Evolutionary conservation across 2,329 filamentous ascomycete genomes (phyloP), one percentile per base, ranked within the genome.

Genomic region (Xylaria arbuscula): DNA sequence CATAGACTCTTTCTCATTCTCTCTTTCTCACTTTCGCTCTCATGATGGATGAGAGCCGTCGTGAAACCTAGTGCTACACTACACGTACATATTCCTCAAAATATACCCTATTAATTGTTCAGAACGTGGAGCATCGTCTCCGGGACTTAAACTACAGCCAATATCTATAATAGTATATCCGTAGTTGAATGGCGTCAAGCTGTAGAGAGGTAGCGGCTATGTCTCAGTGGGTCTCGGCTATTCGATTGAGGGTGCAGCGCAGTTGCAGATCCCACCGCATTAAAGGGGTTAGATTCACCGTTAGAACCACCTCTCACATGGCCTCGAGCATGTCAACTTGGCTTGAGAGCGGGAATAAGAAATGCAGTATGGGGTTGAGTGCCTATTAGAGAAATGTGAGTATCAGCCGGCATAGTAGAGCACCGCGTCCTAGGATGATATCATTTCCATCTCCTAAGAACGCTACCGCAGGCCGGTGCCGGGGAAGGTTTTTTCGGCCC

Each of bases 61-160:
- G n/a, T 63, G 32, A 22, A 60, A 68, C 19, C 54, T 66, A 56
- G 50, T 57, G 48, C 32, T 63, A 50, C 50, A n/a, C n/a, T n/a
- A n/a, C 54, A 28, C 59, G 66, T 70, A 70, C 58, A 68, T 68
- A 70, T 62, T 62, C 57, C 50, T 66, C 56, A 48, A 67, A 66
- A 60, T 70, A 70, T 68, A 70, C 66, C 68, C 68, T 55, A 8
- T 58, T 61, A 28, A 28, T 66, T 63, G 28, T 58, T 58, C 22
- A 9, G 24, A 32, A 8, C 15, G n/a, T 15, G 2, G 3, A 11
- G 28, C 8, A n/a, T 15, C n/a, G 19, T 50, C 32, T 22, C 24
- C 17, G 6, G 2, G 2, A 38, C 19, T 17, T 38, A 9, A 2
- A 5, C n/a, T 36, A 3, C 17, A n/a, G 10, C 8, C 3, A n/a